Evolutionary conservation across 1,284 basidiomycete species (phyloP).

Genomic region (Cryptococcus sp.): DNA sequence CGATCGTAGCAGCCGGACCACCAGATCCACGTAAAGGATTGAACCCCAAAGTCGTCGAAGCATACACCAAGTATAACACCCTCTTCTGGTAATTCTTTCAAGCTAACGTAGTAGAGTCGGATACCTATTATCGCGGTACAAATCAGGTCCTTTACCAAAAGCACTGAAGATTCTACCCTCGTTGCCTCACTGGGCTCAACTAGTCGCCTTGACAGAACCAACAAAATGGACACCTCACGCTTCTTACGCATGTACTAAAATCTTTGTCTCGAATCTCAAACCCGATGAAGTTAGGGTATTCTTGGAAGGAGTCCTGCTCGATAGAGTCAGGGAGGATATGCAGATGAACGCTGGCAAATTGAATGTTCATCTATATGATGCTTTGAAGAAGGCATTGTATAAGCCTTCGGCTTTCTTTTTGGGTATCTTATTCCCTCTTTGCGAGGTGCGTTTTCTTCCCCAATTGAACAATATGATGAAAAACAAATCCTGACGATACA

Average conservation of each 20-base stretch:
- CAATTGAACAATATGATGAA: too few species aligned
- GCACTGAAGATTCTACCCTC: conserved; percentile 98
- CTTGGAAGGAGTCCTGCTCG: conserved; percentile 85
- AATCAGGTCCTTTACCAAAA: conserved; percentile 93
- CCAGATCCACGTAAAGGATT: conserved; percentile 87
- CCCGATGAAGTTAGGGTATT: conserved; percentile 92
- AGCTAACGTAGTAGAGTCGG: conserved; percentile 71
- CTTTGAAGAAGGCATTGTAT: conserved; percentile 84
- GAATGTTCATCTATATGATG: conserved; percentile 90
- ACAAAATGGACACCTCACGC: conserved; percentile 95
- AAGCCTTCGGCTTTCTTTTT: conserved; percentile 99
- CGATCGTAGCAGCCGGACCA: conserved; percentile 55
- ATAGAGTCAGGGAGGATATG: conserved; percentile 89
- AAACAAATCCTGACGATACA: conserved; percentile 21
- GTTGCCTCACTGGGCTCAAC: conserved; percentile 90
- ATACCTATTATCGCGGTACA: conserved; percentile 81
- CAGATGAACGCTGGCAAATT: conserved; percentile 69
- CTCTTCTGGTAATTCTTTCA: neutral
- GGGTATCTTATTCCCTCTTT: conserved; percentile 91
- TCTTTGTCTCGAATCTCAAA: conserved; percentile 96
- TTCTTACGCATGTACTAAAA: conserved; percentile 86
- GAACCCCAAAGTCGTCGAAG: conserved; percentile 92
- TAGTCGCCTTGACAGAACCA: conserved; percentile 88
- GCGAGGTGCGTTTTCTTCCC: conserved; percentile 77
- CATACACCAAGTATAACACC: conserved; percentile 76